Conservation (phyloP, 78 protist species). For the Salpingoeca rosetta region DNA sequence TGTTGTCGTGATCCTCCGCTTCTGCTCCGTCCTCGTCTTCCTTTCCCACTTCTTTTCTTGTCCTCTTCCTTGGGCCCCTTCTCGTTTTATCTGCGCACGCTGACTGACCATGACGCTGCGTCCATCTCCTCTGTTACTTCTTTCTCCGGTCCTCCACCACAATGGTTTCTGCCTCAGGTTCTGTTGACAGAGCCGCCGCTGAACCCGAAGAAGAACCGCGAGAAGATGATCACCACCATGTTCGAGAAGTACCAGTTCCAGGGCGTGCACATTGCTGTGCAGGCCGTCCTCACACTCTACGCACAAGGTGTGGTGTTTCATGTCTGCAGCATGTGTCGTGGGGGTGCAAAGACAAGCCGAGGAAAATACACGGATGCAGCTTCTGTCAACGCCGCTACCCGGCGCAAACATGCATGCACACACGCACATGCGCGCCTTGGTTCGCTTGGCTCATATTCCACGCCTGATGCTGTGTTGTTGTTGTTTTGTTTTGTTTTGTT, state of each 20-base stretch:
- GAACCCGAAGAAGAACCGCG: slow-evolving; percentile 69
- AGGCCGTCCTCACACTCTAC: slow-evolving; percentile 92
- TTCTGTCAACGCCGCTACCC: too few species aligned
- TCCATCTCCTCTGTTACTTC: not conserved
- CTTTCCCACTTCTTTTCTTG: too few species aligned
- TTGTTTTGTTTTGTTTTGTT: not conserved
- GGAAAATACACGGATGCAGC: too few species aligned
- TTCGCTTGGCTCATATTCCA: too few species aligned
- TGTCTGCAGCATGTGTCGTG: too few species aligned
- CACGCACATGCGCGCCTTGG: too few species aligned
- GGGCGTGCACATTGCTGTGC: slow-evolving; percentile 76
- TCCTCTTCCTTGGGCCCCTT: too few species aligned
- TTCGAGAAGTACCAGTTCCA: slow-evolving; percentile 90
- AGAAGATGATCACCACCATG: slow-evolving; percentile 77
- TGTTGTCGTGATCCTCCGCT: not conserved
- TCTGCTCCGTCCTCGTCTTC: not conserved
- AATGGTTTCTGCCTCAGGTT: slow-evolving; percentile 76
- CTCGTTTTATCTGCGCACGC: too few species aligned
- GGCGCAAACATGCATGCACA: too few species aligned
- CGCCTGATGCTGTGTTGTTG: too few species aligned
- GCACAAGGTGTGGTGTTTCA: slow-evolving; percentile 77
- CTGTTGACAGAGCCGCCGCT: slow-evolving; percentile 95
- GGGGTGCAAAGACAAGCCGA: too few species aligned
- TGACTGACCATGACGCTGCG: too few species aligned
- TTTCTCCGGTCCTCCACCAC: slow-evolving; percentile 4